Base-by-base conservation (phyloP, 331 rosid genomes). In the Cucumis variabilis region DNA sequence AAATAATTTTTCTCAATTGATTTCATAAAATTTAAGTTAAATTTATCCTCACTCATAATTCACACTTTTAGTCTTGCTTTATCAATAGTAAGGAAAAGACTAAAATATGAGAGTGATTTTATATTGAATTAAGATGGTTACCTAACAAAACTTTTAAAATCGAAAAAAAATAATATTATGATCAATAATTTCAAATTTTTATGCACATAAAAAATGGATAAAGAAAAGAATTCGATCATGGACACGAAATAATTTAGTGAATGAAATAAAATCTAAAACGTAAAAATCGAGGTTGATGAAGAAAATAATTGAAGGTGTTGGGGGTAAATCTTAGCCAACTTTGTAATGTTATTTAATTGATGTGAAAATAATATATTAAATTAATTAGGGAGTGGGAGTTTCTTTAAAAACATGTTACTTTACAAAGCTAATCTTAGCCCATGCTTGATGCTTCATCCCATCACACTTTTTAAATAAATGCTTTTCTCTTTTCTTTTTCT, bases 401-500 rank as follows among this genome's bases (percentile, higher is more conserved):
- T 44, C 5, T 75, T 75, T 75, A 67, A 82, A 24, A 41, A 70
- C n/a, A 24, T 33, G 78, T 48, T 79, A 87, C 90, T 89, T 89
- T 91, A 79, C 89, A 73, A 80, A 68, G 86, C 83, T 91, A 60
- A 74, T 60, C 84, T 51, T 77, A 51, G 76, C 90, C 93, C 90
- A 89, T 88, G 90, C 90, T 85, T 53, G 86, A 53, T 84, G 82
- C 89, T 69, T 24, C 83, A 77, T 77, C 87, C 79, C 85, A 87
- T 88, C 83, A 62, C 87, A 88, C 92, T 91, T 91, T 86, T 86
- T 88, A 82, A 88, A 85, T 89, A 88, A 53, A 53, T 53, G 86
- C 90, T 88, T 90, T 87, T 87, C 55, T 84, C 75, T 83, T 91
- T 87, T 88, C 90, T 69, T 84, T 91, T 86, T 88, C 92, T 93